These are phyloP conservation scores for Yamadazyma sp. DNA, from an alignment of 805 yeast genomes.

Conservation along the genomic window DNA sequence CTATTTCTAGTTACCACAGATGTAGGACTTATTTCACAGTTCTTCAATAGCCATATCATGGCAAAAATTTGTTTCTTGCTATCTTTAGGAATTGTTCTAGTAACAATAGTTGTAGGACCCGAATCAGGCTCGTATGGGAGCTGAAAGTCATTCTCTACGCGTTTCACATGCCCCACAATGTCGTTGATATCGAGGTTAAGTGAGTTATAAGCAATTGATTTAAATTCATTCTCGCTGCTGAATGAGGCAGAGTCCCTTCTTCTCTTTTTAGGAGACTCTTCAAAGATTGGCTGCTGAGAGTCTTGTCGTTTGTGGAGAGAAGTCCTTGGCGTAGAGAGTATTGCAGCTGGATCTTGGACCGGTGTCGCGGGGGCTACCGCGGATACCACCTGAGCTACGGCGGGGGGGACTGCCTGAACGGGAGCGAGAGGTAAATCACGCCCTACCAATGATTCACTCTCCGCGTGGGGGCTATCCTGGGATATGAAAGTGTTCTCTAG, in stretches of 20 bases:
- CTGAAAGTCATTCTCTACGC: slow-evolving; percentile 31
- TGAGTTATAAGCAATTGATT: slow-evolving; percentile 35
- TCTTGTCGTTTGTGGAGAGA: slow-evolving; percentile 7
- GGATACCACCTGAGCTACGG: background rate
- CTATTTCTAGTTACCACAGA: slow-evolving; percentile 45
- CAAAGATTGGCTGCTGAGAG: slow-evolving; percentile 8
- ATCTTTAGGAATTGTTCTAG: slow-evolving; percentile 36
- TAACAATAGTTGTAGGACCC: slow-evolving; percentile 8
- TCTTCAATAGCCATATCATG: slow-evolving; percentile 72
- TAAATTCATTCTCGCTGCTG: slow-evolving; percentile 25
- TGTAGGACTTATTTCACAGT: slow-evolving; percentile 52
- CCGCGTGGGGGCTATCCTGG: background rate
- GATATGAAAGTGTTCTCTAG: background rate
- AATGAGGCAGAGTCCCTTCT: slow-evolving; percentile 6
- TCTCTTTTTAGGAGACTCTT: slow-evolving; percentile 9
- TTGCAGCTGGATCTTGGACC: background rate
- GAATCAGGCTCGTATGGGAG: background rate
- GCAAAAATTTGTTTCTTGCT: slow-evolving; percentile 77
- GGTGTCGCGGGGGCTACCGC: background rate
- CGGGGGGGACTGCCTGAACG: background rate
- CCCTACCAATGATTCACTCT: background rate
- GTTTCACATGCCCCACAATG: slow-evolving; percentile 45
- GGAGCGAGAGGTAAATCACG: background rate
- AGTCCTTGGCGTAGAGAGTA: background rate
- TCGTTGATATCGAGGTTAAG: slow-evolving; percentile 39